A percentile compares a stretch with the other conserved stretches of the same genome.
Conservation (phyloP, 108 stramenopile species). For the Parmales sp. region DNA sequence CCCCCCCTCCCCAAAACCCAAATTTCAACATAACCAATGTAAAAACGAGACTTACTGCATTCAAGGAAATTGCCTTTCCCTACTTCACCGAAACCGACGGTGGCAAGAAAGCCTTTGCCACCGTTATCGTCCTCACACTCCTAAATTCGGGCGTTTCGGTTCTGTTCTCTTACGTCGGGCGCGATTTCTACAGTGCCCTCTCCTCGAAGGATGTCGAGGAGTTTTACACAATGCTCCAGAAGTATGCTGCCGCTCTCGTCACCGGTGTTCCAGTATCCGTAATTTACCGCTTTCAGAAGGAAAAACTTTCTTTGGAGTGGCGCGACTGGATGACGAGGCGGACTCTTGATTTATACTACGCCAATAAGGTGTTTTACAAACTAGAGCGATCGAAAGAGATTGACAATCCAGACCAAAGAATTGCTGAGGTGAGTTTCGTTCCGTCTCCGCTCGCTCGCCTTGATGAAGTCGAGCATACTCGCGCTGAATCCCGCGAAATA, state of each 20-base stretch:
- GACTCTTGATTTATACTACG: conserved; percentile 56
- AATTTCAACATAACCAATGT: neutral
- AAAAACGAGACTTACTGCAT: neutral
- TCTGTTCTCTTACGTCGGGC: conserved; percentile 74
- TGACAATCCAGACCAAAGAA: conserved; percentile 91
- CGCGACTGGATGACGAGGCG: conserved; percentile 86
- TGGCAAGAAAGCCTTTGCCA: conserved; percentile 33
- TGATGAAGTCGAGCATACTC: no score
- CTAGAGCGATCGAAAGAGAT: conserved; percentile 49
- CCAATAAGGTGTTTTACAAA: conserved; percentile 67
- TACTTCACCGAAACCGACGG: neutral
- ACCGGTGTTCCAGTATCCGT: conserved; percentile 78
- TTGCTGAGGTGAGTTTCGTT: no score
- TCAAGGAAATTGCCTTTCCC: neutral
- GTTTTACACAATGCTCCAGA: conserved; percentile 59
- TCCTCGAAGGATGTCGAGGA: conserved; percentile 58
- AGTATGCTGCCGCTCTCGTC: conserved; percentile 56
- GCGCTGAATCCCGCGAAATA: no score
- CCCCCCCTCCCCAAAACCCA: neutral
- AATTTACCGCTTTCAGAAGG: conserved; percentile 63
- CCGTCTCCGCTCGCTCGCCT: no score
- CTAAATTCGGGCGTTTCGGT: conserved; percentile 73
- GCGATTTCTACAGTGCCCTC: conserved; percentile 87
- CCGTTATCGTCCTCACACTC: conserved; percentile 65
- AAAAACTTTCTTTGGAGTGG: conserved; percentile 52